phyloP scores from a whole-genome alignment of 1,284 basidiomycete species.

The Pseudozyma sp. region DNA sequence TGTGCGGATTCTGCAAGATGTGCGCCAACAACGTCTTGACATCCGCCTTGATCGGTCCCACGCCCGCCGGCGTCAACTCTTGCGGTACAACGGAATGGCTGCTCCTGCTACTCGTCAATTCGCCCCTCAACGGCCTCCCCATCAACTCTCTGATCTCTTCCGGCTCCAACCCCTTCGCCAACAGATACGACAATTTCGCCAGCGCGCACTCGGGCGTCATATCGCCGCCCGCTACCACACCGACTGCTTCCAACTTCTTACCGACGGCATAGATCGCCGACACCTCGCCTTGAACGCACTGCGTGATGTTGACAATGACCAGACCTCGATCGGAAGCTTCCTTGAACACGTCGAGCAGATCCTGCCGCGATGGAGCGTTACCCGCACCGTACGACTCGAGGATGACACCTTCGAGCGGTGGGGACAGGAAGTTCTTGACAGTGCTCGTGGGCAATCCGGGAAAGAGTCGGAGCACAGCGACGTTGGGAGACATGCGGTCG shows the following conservation, averaged over 20 bases:
- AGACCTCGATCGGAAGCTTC: conserved; percentile 84
- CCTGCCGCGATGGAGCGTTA: conserved; percentile 70
- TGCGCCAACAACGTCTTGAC: conserved; percentile 45
- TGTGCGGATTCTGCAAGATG: conserved; percentile 41
- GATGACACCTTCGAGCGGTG: conserved; percentile 73
- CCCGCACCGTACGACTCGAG: conserved; percentile 91
- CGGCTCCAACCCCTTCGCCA: conserved; percentile 82
- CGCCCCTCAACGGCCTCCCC: conserved; percentile 82
- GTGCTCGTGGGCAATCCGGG: conserved; percentile 77
- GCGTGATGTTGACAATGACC: conserved; percentile 89
- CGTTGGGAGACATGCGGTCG: conserved; percentile 71
- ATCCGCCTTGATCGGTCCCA: conserved; percentile 34
- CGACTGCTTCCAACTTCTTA: conserved; percentile 74
- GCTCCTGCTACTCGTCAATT: conserved; percentile 74
- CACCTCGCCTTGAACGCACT: conserved; percentile 77
- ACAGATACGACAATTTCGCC: conserved; percentile 85
- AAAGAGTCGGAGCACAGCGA: conserved; percentile 75
- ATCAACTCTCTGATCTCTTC: conserved; percentile 82
- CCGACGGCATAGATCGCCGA: conserved; percentile 79
- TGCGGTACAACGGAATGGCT: conserved; percentile 12
- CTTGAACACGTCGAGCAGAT: conserved; percentile 74
- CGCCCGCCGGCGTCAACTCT: conserved; percentile 32
- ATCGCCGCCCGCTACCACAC: conserved; percentile 71
- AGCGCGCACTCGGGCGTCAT: conserved; percentile 96
- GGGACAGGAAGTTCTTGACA: conserved; percentile 58